Percentiles rank a stretch among this genome's conserved stretches.
These are phyloP conservation scores for Sporothrix luriei DNA, from an alignment of 2,329 filamentous ascomycete species.

Conservation along the genomic window DNA sequence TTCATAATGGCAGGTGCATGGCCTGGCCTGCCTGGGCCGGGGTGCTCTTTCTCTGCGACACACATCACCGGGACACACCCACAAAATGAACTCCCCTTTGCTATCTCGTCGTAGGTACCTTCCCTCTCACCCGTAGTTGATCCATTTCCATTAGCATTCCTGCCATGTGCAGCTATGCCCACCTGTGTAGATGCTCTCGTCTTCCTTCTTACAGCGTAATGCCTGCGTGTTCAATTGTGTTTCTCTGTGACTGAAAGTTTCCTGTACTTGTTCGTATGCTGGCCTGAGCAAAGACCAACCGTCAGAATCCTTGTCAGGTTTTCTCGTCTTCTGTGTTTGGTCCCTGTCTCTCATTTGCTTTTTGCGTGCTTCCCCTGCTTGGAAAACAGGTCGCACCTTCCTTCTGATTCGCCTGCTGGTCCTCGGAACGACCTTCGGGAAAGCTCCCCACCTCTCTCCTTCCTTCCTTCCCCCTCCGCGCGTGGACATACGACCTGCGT, in stretches of 20 bases:
- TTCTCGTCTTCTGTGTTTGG: slow-evolving; percentile 13
- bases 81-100: slow-evolving; percentile 2
- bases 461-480: neutral
- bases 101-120: slow-evolving; percentile 5
- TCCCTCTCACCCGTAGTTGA: neutral
- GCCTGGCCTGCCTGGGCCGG: neutral
- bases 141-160: slow-evolving; percentile 9
- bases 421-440: slow-evolving; percentile 28
- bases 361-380: slow-evolving; percentile 1
- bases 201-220: neutral
- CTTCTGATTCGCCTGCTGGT: slow-evolving; percentile 26
- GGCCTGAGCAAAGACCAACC: neutral
- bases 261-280: neutral
- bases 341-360: slow-evolving; percentile 14
- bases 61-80: slow-evolving; percentile 19
- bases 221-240: neutral
- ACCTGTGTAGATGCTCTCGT: neutral
- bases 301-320: slow-evolving; percentile 6
- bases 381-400: neutral
- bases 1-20: neutral
- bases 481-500: neutral
- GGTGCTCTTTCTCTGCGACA: slow-evolving; percentile 21
- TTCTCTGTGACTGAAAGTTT: neutral
- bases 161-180: slow-evolving; percentile 14
- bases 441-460: slow-evolving; percentile 5